Evolutionary conservation across 805 yeast species (phyloP).

Genomic region (Candida multigemmis): DNA sequence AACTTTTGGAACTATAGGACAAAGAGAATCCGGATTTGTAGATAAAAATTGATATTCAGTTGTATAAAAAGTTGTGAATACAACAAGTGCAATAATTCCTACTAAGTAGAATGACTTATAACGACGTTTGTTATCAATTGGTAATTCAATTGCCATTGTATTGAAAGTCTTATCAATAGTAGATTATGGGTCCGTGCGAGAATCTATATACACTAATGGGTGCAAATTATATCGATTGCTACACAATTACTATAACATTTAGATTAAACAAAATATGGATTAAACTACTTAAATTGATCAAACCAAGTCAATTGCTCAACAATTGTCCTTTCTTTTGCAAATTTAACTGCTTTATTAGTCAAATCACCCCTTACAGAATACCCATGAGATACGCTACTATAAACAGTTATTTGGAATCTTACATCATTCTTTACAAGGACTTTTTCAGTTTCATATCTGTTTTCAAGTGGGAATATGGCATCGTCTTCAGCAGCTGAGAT

Average conservation of each 20-base stretch:
- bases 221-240: neutral
- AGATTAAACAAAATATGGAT: neutral
- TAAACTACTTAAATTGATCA: conserved; percentile 1
- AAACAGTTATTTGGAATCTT: conserved; percentile 50
- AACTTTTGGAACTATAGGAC: conserved; percentile 25
- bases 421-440: conserved; percentile 38
- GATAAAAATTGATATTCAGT: conserved; percentile 1
- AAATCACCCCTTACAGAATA: conserved; percentile 74
- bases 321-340: conserved; percentile 62
- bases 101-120: too few species aligned
- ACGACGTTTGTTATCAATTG: too few species aligned
- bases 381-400: conserved; percentile 65
- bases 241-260: neutral
- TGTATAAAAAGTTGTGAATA: too few species aligned
- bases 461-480: conserved; percentile 48
- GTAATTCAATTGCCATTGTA: too few species aligned
- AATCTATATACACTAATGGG: too few species aligned
- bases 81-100: too few species aligned
- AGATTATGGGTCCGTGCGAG: too few species aligned
- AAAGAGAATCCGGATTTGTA: conserved; percentile 19
- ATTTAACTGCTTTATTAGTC: conserved; percentile 38
- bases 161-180: too few species aligned
- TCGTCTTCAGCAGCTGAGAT: conserved; percentile 75
- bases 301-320: conserved; percentile 30
- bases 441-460: conserved; percentile 53